These are phyloP conservation scores for Lipomyces yamadae DNA, from an alignment of 805 yeast species.

Conservation along the genomic window DNA sequence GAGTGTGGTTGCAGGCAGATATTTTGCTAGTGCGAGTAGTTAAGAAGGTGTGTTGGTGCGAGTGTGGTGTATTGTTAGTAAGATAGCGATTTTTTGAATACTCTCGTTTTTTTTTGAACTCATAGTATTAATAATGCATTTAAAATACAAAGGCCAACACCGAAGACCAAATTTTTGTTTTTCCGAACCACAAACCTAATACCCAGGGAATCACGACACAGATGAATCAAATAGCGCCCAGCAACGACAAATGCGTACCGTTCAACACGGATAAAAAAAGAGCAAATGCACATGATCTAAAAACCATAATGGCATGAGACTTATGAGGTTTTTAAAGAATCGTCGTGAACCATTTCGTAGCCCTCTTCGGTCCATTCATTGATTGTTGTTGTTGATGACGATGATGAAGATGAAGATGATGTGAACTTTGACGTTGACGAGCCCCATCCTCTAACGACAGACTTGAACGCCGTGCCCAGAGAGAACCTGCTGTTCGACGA, in stretches of 20 bases:
- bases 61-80: background rate
- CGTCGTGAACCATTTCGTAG: slow-evolving; percentile 13
- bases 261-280: background rate
- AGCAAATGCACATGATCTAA: background rate
- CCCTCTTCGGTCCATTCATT: background rate
- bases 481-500: background rate
- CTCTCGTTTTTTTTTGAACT: background rate
- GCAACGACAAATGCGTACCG: background rate
- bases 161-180: background rate
- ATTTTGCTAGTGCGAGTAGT: slow-evolving; percentile 27
- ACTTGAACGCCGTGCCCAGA: background rate
- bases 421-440: no score
- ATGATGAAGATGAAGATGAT: background rate
- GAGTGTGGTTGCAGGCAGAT: slow-evolving; percentile 33
- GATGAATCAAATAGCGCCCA: background rate
- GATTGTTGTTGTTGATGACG: background rate
- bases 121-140: background rate
- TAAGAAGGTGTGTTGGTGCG: background rate
- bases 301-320: background rate
- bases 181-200: background rate
- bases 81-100: background rate
- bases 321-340: background rate
- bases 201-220: background rate
- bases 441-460: slow-evolving; percentile 5
- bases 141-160: background rate